phyloP scores from a whole-genome alignment of 2,329 filamentous ascomycete genomes.

The Didymosphaeria variabile region DNA sequence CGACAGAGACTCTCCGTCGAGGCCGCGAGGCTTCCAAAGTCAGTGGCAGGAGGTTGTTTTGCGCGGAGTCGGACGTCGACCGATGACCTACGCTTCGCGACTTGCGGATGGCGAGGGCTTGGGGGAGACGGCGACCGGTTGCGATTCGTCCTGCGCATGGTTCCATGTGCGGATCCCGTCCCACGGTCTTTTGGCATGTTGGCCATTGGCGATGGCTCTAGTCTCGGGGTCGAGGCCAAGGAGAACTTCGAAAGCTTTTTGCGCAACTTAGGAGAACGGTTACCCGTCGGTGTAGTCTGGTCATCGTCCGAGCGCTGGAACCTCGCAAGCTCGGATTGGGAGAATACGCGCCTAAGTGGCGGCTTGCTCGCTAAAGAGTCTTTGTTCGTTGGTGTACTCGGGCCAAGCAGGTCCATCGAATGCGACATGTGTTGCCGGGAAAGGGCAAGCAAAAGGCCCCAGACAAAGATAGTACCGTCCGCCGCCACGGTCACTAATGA shows the following conservation, averaged over 20 bases:
- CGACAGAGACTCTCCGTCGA: constrained; percentile 66
- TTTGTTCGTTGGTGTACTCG: constrained; percentile 42
- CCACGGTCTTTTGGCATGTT: constrained; percentile 33
- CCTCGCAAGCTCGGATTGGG: constrained; percentile 84
- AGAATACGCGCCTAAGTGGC: constrained; percentile 84
- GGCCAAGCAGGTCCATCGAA: constrained; percentile 48
- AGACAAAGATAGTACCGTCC: constrained; percentile 62
- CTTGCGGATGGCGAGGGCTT: constrained; percentile 45
- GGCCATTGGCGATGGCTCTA: constrained; percentile 53
- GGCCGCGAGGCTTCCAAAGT: constrained; percentile 45
- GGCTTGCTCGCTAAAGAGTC: constrained; percentile 61
- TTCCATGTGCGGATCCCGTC: constrained; percentile 25
- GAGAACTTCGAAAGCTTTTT: constrained; percentile 65
- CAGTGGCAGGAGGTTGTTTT: constrained; percentile 52
- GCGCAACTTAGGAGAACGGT: constrained; percentile 60
- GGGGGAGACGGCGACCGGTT: constrained; percentile 56
- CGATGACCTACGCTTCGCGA: constrained; percentile 56
- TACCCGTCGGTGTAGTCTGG: constrained; percentile 50
- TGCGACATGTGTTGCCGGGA: constrained; percentile 45
- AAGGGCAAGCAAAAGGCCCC: constrained; percentile 46
- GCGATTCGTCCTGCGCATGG: constrained; percentile 39
- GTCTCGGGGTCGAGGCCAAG: constrained; percentile 55
- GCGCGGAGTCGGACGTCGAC: constrained; percentile 60
- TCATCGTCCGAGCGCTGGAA: constrained; percentile 66
- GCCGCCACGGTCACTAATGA: constrained; percentile 59